Evolutionary conservation across 2,329 filamentous ascomycete genomes (phyloP), one percentile per base, ranked within the genome.

Genomic region (Hymenoscyphus scutula): DNA sequence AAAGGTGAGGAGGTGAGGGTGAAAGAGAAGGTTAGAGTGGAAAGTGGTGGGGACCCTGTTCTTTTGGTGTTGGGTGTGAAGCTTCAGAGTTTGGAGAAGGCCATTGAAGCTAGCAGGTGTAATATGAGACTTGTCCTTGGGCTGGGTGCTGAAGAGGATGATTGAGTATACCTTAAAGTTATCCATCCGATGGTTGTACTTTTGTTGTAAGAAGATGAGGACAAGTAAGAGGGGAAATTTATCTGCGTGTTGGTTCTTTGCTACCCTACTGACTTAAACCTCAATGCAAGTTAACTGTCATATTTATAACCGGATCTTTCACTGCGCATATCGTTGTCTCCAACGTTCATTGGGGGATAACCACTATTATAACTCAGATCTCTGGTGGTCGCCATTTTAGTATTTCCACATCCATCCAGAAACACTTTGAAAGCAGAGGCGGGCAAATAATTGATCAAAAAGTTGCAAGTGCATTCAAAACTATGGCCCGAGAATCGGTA

Each of bases 21-120:
- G 54, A 87, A 89, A 68, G 94, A 97, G 75, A 97, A 97, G 78
- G 85, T 97, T 4, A 83, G 90, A 48, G 89, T 97, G 1, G 93
- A 97, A 64, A 70, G 69, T 70, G 70, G 71, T 71, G 91, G 92
- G 61, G 93, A 98, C 75, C 94, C 94, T 1, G 93, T 87, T 69
- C 74, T 97, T 67, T 87, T 97, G 74, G 89, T 90, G 38, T 81
- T 95, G 37, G 89, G 91, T 74, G 89, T 92, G 5, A 97, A 97
- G 77, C 79, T 97, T 68, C 86, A 83, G 32, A 92, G 90, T 4
- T 77, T 97, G 62, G 88, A 89, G 66, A 85, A 92, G 70, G 88
- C 88, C 65, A 81, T 97, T 23, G 80, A 82, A 62, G 80, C 90
- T 65, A 88, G 89, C 67, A 82, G 90, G 69, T 81, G 84, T 61